Percentiles rank a stretch among this genome's conserved stretches.
Evolutionary conservation across 1,284 basidiomycete species (phyloP).

Genomic region (Ganoderma lingzhi): DNA sequence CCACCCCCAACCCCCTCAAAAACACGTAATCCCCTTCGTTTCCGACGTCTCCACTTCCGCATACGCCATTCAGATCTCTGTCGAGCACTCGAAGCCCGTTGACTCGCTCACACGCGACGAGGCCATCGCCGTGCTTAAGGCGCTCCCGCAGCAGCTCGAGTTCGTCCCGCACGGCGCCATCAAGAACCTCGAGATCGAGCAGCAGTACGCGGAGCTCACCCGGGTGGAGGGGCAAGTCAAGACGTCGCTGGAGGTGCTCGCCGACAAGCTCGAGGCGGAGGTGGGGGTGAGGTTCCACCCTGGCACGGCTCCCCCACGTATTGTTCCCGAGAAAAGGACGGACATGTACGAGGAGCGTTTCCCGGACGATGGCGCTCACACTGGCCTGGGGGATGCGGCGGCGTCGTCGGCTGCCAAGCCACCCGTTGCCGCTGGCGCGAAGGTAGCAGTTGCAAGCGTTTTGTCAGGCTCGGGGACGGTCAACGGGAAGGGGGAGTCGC

Average conservation of each 20-base stretch:
- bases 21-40: background rate
- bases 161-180: conserved; percentile 19
- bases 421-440: background rate
- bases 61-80: conserved; percentile 25
- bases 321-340: conserved; percentile 6
- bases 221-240: background rate
- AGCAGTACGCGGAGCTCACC: background rate
- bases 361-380: background rate
- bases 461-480: background rate
- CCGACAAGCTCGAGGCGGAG: background rate
- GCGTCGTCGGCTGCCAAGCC: background rate
- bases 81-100: conserved; percentile 25
- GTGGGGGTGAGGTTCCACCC: background rate
- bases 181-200: background rate
- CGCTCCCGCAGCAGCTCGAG: conserved; percentile 26
- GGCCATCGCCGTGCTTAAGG: conserved; percentile 29
- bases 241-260: background rate
- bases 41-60: conserved; percentile 5
- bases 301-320: background rate
- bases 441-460: background rate
- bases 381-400: no score
- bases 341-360: conserved; percentile 4
- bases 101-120: conserved; percentile 33
- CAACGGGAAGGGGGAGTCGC: background rate
- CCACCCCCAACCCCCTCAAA: background rate